Conservation (phyloP, 345 rosid species). For the Acer yangbiense region DNA sequence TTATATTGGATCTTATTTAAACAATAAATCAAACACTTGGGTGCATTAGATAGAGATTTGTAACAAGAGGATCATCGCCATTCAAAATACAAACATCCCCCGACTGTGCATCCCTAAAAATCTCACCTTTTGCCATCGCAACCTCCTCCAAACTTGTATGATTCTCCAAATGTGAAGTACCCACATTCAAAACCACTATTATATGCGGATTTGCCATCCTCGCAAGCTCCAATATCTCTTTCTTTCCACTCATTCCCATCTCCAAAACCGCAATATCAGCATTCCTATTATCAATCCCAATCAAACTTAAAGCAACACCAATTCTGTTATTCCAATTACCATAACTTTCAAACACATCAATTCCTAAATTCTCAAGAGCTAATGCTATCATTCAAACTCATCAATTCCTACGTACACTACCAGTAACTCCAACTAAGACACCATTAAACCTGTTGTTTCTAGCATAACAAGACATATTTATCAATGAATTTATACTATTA, state of each 20-base stretch:
- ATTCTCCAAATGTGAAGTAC: constrained; percentile 37
- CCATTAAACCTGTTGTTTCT: constrained; percentile 20
- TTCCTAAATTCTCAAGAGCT: constrained; percentile 24
- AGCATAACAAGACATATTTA: constrained; percentile 26
- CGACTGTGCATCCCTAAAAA: constrained; percentile 17
- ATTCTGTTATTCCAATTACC: constrained; percentile 33
- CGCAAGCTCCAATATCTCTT: constrained; percentile 38
- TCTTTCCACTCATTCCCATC: constrained; percentile 40
- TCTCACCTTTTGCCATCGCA: constrained; percentile 34
- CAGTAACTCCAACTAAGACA: constrained; percentile 25
- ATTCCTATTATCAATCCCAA: constrained; percentile 23
- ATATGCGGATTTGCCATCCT: constrained; percentile 29
- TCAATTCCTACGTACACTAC: constrained; percentile 34
- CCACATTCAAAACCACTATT: constrained; percentile 31
- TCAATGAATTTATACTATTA: constrained; percentile 19
- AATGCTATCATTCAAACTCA: constrained; percentile 40
- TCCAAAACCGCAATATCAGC: constrained; percentile 27
- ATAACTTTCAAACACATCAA: constrained; percentile 27
- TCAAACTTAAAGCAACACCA: constrained; percentile 37
- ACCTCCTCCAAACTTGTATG: constrained; percentile 30
- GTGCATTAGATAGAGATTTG: too few species aligned
- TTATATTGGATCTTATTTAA: too few species aligned
- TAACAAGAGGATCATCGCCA: constrained; percentile 39
- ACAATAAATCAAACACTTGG: too few species aligned
- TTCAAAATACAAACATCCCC: constrained; percentile 32